Evolutionary conservation across 768 basidiomycete species (phyloP), one percentile per base, ranked within the genome.

Genomic region (Arthromyces matolae): DNA sequence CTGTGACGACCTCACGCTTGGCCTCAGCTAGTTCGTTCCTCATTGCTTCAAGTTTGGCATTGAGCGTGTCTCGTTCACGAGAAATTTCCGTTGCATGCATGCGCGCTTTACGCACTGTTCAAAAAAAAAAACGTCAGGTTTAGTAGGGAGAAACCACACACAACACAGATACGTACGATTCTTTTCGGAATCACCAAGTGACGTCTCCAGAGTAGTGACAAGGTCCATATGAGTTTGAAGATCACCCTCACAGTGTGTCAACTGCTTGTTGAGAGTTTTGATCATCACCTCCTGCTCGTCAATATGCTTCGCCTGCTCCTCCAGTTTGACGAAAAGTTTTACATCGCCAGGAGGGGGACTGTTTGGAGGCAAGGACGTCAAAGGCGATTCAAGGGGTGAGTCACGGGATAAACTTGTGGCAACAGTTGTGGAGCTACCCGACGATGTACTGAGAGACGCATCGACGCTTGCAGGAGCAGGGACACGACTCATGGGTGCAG

Each of bases 221-320:
- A 93, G 79, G 63, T 95, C 90, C 79, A 93, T 91, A 60, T 94
- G 91, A 22, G 88, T 84, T 57, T 93, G 89, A 53, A 94, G 72
- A 66, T 96, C 93, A 52, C 78, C 80, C 68, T 96, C 93, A 60
- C 91, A 93, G 64, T 95, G 93, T n/a, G 82, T 83, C 39, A 96
- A 64, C 65, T 93, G 92, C 65, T 95, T 93, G 67, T 93, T 93
- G 52, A 96, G 78, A 19, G 89, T 93, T 68, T 90, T 89, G 71
- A 95, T 90, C 86, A 92, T 93, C 42, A 76, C 80, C 56, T 91
- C 87, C 61, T 91, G 87, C 71, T 94, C 92, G 10, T 82, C 87
- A 29, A 93, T 69, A 37, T 79, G 82, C 58, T 85, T 87, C 16
- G 78, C 65, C 64, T 89, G 88, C 51, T 87, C 81, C 59, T 89